These are phyloP conservation scores for Botrytis medusae DNA, from an alignment of 2,329 filamentous ascomycete genomes.

Conservation along the genomic window DNA sequence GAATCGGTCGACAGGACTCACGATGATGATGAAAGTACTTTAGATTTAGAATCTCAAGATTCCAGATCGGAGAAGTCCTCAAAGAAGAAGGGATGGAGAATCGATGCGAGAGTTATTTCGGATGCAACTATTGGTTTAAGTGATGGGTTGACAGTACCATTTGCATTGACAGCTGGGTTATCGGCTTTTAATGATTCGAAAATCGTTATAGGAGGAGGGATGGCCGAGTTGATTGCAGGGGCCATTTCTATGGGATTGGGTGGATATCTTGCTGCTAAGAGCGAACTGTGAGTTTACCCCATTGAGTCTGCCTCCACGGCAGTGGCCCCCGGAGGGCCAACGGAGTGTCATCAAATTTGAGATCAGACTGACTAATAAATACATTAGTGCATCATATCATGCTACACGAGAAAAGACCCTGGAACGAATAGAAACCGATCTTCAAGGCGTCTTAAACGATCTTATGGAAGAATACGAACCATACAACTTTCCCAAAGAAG, in stretches of 20 bases:
- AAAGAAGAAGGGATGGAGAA: slow-evolving; percentile 33
- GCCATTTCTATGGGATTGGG: slow-evolving; percentile 64
- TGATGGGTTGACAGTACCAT: slow-evolving; percentile 63
- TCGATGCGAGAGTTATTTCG: slow-evolving; percentile 43
- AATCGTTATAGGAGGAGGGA: slow-evolving; percentile 56
- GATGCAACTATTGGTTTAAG: slow-evolving; percentile 62
- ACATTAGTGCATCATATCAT: slow-evolving; percentile 37
- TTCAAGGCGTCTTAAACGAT: slow-evolving; percentile 33
- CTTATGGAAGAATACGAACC: slow-evolving; percentile 41
- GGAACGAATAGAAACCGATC: slow-evolving; percentile 33
- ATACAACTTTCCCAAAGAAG: slow-evolving; percentile 38
- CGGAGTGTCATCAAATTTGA: neutral
- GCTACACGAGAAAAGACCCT: slow-evolving; percentile 36
- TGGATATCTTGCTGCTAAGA: slow-evolving; percentile 56
- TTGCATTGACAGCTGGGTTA: slow-evolving; percentile 61
- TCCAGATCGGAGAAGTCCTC: slow-evolving; percentile 29
- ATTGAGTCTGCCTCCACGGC: neutral
- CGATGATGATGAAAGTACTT: slow-evolving; percentile 9
- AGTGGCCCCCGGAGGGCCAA: neutral
- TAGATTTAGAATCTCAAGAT: slow-evolving; percentile 35
- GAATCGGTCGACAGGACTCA: neutral
- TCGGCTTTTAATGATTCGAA: slow-evolving; percentile 50
- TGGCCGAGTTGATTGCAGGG: slow-evolving; percentile 61
- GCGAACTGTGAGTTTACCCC: slow-evolving; percentile 42
- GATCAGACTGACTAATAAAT: slow-evolving; percentile 26